Percentiles rank a stretch among this genome's conserved stretches.
Evolutionary conservation across 2,329 filamentous ascomycete species (phyloP).

Genomic region (Dothideomycetes sp.): DNA sequence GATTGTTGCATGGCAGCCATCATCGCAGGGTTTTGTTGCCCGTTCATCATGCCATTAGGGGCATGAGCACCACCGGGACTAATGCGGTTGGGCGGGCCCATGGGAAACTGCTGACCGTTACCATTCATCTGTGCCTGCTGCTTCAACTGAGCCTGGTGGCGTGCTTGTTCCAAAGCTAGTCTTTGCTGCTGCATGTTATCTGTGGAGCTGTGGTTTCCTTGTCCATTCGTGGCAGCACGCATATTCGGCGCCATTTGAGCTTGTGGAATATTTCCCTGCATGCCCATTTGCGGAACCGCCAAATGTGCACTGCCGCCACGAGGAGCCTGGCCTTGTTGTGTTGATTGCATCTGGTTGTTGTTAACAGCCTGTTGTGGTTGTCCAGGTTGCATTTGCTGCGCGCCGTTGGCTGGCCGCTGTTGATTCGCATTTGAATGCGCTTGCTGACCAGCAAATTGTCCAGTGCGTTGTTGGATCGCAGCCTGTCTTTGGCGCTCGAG

Average conservation of each 20-base stretch:
- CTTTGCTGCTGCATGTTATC: slow-evolving; percentile 8
- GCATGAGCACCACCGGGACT: slow-evolving; percentile 7
- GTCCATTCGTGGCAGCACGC: slow-evolving; percentile 4
- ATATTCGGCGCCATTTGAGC: slow-evolving; percentile 34
- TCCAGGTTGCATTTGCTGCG: slow-evolving; percentile 4
- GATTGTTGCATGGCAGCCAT: slow-evolving; percentile 11
- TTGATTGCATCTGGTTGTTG: neutral
- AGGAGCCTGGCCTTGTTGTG: slow-evolving; percentile 26
- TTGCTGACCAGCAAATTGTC: slow-evolving; percentile 5
- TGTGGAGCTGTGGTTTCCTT: slow-evolving; percentile 1
- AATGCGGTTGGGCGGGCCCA: slow-evolving; percentile 9
- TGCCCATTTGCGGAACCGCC: slow-evolving; percentile 40
- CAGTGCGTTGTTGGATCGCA: slow-evolving; percentile 14
- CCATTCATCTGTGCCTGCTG: slow-evolving; percentile 5
- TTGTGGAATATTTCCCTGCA: slow-evolving; percentile 49
- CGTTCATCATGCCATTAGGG: slow-evolving; percentile 6
- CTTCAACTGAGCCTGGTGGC: slow-evolving; percentile 10
- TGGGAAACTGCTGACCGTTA: slow-evolving; percentile 9
- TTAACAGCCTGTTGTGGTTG: slow-evolving; percentile 13
- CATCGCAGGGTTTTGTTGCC: slow-evolving; percentile 7
- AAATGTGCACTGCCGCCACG: slow-evolving; percentile 29
- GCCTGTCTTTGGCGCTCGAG: slow-evolving; percentile 31
- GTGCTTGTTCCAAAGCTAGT: slow-evolving; percentile 11
- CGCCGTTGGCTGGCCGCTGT: neutral
- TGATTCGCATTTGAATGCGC: neutral